phyloP scores from a whole-genome alignment of 2,329 filamentous ascomycete genomes.

The Diaporthe ilicicola region DNA sequence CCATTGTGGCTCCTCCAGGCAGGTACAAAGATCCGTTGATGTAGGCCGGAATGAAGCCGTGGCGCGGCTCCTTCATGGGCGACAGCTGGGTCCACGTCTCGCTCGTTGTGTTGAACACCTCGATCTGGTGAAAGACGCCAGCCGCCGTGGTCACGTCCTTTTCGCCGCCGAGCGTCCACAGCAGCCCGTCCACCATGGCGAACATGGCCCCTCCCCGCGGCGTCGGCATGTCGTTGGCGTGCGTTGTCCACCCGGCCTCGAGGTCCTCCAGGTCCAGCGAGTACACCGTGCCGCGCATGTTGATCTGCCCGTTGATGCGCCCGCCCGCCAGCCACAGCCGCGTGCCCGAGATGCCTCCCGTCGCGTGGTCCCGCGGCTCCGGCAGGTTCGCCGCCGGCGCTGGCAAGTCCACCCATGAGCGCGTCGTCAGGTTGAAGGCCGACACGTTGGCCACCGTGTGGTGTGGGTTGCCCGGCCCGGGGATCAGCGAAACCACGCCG shows the following conservation, averaged over 20 bases:
- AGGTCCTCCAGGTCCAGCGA: constrained; percentile 42
- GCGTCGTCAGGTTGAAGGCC: constrained; percentile 41
- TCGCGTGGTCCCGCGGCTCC: constrained; percentile 46
- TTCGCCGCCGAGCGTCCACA: constrained; percentile 50
- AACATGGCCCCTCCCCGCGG: constrained; percentile 46
- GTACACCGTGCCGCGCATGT: constrained; percentile 47
- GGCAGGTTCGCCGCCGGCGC: constrained; percentile 40
- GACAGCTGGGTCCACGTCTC: constrained; percentile 33
- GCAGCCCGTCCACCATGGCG: constrained; percentile 38
- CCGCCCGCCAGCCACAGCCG: constrained; percentile 50
- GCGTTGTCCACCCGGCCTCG: constrained; percentile 41
- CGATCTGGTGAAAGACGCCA: constrained; percentile 35
- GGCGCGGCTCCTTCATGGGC: constrained; percentile 34
- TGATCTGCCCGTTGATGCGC: constrained; percentile 41
- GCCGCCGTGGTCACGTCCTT: constrained; percentile 39
- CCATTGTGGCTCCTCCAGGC: constrained; percentile 16
- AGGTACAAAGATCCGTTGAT: constrained; percentile 4
- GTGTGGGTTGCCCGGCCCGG: constrained; percentile 32
- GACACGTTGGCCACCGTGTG: constrained; percentile 42
- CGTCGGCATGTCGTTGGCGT: constrained; percentile 45
- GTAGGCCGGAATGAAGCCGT: constrained; percentile 31
- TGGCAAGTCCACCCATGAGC: constrained; percentile 42
- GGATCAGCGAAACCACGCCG: constrained; percentile 42
- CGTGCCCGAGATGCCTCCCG: constrained; percentile 39
- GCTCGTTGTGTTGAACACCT: constrained; percentile 33